Conservation (phyloP, 306 rosid species). For the Citrullus amarus region DNA sequence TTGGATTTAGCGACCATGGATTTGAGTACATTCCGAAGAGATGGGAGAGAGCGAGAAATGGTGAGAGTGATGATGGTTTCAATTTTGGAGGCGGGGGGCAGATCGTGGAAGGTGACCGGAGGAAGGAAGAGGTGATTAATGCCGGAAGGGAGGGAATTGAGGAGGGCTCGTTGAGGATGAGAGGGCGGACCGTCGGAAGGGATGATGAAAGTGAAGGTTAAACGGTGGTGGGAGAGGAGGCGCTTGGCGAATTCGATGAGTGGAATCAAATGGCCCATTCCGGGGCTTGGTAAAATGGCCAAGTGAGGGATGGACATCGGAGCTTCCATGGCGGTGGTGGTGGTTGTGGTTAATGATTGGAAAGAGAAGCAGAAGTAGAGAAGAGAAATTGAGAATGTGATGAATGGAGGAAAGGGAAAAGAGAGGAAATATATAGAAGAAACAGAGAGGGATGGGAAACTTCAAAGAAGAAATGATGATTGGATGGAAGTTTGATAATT, state of each 20-base stretch:
- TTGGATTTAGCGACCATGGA: background rate
- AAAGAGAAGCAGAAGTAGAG: background rate
- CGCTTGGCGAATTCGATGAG: constrained; percentile 52
- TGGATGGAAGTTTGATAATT: too few relatives aligned
- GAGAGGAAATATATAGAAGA: background rate
- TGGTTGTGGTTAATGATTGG: background rate
- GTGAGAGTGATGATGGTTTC: constrained; percentile 34
- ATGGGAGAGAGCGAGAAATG: constrained; percentile 23
- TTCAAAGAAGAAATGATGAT: too few relatives aligned
- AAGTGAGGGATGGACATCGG: constrained; percentile 17
- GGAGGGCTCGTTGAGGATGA: constrained; percentile 34
- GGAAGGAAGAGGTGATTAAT: constrained; percentile 27
- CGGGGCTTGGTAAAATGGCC: constrained; percentile 51
- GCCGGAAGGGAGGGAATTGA: constrained; percentile 22
- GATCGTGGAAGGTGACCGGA: constrained; percentile 25
- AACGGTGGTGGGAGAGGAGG: constrained; percentile 23
- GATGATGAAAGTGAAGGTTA: constrained; percentile 36
- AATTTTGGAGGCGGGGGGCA: constrained; percentile 14
- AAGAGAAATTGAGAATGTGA: background rate
- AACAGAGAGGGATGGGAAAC: too few relatives aligned
- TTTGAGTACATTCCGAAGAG: background rate
- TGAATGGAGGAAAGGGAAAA: background rate
- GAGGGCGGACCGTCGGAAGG: constrained; percentile 46
- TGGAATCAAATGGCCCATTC: constrained; percentile 86
- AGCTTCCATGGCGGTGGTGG: constrained; percentile 24